phyloP scores from a whole-genome alignment of 768 basidiomycete genomes.

The Cystofilobasidium macerans region DNA sequence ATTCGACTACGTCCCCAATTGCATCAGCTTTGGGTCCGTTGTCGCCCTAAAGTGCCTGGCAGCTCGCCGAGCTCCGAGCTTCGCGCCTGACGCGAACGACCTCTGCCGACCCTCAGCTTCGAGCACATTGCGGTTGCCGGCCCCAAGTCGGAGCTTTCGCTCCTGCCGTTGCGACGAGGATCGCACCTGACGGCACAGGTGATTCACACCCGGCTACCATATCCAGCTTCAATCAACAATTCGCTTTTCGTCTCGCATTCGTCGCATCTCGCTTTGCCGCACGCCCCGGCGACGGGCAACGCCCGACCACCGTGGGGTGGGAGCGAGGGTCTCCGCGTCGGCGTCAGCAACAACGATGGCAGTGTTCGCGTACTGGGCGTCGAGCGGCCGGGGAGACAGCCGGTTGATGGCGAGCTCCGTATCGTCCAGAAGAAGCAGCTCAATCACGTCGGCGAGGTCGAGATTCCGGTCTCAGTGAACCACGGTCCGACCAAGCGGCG shows the following conservation, averaged over 20 bases:
- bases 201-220: neutral
- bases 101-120: neutral
- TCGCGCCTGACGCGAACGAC: neutral
- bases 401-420: neutral
- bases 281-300: neutral
- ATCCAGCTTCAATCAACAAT: slow-evolving; percentile 21
- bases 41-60: neutral
- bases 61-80: neutral
- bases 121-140: slow-evolving; percentile 15
- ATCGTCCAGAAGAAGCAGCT: neutral
- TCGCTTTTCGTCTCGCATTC: slow-evolving; percentile 9
- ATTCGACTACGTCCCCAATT: slow-evolving; percentile 4
- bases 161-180: neutral
- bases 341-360: slow-evolving; percentile 20
- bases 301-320: neutral
- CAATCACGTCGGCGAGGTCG: slow-evolving; percentile 9
- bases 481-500: slow-evolving; percentile 11
- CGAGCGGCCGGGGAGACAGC: neutral
- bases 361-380: neutral
- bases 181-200: neutral
- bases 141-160: neutral
- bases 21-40: slow-evolving; percentile 2
- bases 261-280: neutral
- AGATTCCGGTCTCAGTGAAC: slow-evolving; percentile 11
- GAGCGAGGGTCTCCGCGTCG: neutral